Percentiles rank a stretch among this genome's conserved stretches.
Evolutionary conservation across 768 basidiomycete genomes (phyloP).

Genomic region (Tylopilus felleus): DNA sequence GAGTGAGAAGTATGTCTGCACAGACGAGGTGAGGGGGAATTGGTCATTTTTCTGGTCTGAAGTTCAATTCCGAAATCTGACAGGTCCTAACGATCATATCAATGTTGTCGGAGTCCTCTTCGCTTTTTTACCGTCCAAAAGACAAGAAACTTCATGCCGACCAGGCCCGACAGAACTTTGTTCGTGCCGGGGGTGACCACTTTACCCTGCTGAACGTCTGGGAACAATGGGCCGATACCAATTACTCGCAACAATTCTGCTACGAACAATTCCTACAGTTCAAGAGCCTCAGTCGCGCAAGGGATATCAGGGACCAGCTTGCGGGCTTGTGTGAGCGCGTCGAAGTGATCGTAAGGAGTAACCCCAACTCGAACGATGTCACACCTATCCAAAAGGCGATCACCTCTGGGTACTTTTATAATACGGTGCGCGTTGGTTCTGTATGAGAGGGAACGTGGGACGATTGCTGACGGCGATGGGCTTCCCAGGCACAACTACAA

Average conservation of each 20-base stretch:
- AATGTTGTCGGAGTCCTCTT: conserved; percentile 94
- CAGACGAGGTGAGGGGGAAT: conserved; percentile 76
- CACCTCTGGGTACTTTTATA: conserved; percentile 94
- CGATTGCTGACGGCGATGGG: not conserved
- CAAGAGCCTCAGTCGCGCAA: conserved; percentile 90
- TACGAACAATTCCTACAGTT: conserved; percentile 95
- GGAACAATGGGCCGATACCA: conserved; percentile 99
- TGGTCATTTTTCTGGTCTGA: not conserved
- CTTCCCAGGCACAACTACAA: conserved; percentile 75
- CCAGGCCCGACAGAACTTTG: conserved; percentile 96
- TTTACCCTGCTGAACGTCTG: conserved; percentile 97
- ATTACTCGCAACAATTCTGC: conserved; percentile 95
- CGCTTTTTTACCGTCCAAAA: conserved; percentile 95
- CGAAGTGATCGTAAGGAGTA: conserved; percentile 83
- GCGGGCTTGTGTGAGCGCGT: conserved; percentile 96
- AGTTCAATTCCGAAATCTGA: not conserved
- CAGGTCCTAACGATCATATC: conserved; percentile 95
- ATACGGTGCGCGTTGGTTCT: conserved; percentile 56
- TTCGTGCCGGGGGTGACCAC: conserved; percentile 94
- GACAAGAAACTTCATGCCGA: conserved; percentile 98
- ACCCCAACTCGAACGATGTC: conserved; percentile 91
- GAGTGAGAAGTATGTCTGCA: conserved; percentile 90
- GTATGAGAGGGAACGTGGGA: not conserved
- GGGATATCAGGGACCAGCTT: conserved; percentile 95
- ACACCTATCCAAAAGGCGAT: conserved; percentile 93